Evolutionary conservation across 148 eudicot species (phyloP), one percentile per base, ranked within the genome.

Genomic region (Silene conica): DNA sequence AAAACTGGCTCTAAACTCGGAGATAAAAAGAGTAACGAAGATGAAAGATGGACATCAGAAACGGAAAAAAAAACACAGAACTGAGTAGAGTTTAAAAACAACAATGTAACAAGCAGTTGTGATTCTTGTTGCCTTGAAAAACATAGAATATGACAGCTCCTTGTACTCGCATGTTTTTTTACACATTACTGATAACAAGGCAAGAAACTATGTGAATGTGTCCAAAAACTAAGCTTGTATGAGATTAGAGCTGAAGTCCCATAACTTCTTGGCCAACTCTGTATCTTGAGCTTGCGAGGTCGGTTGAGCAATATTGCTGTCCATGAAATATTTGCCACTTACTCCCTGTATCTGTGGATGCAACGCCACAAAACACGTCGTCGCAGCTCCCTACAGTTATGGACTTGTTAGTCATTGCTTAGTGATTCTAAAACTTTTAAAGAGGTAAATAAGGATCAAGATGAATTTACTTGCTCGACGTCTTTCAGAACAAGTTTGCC

Each of bases 401-500:
- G 50, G 52, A 45, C 1, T 46, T 13, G 14, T 11, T 18, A 21
- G 57, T 18, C 34, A 62, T 23, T 74, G 67, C 4, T 31, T n/a
- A 63, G 56, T n/a, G 43, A 74, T 63, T 22, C 3, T 62, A 22
- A n/a, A 9, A 25, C 14, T 21, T 31, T 18, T 8, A 7, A 28
- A 41, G 57, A 2, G 34, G 58, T 11, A 25, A 52, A 68, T 45
- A 64, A 81, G 76, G 64, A 31, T 78, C 18, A 18, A 19, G 43
- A 67, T 48, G 57, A 74, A 22, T 69, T 67, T 46, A 92, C 98
- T 88, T 92, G 98, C 41, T 82, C 81, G 56, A 74, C 74, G 71
- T 83, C 83, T 82, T 93, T 93, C 16, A 93, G 83, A 54, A 90
- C 77, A 65, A 85, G 81, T 75, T 87, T 93, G 3, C 90, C 92